phyloP scores from a whole-genome alignment of 306 rosid species.

The Dryas drummondii region DNA sequence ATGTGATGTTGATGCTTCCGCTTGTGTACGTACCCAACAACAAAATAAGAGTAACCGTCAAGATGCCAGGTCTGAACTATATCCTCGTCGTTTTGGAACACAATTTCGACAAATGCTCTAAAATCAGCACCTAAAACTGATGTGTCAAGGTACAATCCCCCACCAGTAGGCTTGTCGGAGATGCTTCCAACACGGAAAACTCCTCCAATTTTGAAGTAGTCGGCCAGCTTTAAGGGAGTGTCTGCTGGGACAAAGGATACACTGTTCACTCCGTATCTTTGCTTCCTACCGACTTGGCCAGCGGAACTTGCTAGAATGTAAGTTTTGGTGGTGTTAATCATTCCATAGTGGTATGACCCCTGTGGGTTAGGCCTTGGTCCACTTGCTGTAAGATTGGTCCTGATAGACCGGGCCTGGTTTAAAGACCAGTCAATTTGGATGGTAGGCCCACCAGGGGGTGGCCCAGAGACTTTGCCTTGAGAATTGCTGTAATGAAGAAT shows the following conservation, averaged over 20 bases:
- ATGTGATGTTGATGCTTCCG: no score
- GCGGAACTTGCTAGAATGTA: constrained; percentile 63
- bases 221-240: constrained; percentile 93
- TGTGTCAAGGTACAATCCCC: constrained; percentile 84
- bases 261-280: constrained; percentile 86
- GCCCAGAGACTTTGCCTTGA: constrained; percentile 72
- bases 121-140: constrained; percentile 83
- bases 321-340: constrained; percentile 64
- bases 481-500: constrained; percentile 82
- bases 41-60: constrained; percentile 93
- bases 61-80: constrained; percentile 84
- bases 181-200: constrained; percentile 85
- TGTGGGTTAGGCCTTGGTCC: constrained; percentile 99
- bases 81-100: constrained; percentile 86
- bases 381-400: constrained; percentile 97
- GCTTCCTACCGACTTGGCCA: constrained; percentile 73
- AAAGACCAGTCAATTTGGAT: constrained; percentile 96
- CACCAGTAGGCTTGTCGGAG: constrained; percentile 72
- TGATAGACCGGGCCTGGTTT: constrained; percentile 97
- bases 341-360: constrained; percentile 95
- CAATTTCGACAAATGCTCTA: constrained; percentile 74
- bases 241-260: constrained; percentile 82
- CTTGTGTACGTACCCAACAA: constrained; percentile 67
- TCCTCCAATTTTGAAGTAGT: constrained; percentile 74
- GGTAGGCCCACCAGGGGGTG: constrained; percentile 98